Conservation (phyloP, 2,329 filamentous ascomycete genomes). For the Zasmidium cellare region DNA sequence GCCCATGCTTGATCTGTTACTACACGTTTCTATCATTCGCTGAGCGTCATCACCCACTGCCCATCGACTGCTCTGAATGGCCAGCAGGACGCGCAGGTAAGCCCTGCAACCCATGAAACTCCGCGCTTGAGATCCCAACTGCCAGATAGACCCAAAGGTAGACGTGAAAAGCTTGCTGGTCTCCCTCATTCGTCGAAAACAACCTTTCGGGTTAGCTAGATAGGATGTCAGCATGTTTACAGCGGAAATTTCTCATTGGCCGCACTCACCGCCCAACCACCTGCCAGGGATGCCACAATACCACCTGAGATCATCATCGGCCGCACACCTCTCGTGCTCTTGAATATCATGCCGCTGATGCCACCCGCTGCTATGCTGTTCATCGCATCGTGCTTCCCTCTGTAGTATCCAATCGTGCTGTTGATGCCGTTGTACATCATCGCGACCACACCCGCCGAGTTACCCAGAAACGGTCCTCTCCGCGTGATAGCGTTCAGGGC, state of each 20-base stretch:
- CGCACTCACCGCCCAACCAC: slow-evolving; percentile 80
- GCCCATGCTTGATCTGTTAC: background rate
- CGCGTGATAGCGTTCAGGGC: slow-evolving; percentile 93
- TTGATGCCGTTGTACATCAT: slow-evolving; percentile 96
- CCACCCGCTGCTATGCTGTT: slow-evolving; percentile 86
- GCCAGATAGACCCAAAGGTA: background rate
- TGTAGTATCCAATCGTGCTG: slow-evolving; percentile 73
- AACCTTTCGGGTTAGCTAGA: slow-evolving; percentile 25
- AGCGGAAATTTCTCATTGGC: background rate
- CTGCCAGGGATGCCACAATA: slow-evolving; percentile 82
- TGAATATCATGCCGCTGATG: slow-evolving; percentile 91
- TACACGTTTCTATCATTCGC: background rate
- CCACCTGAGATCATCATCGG: slow-evolving; percentile 94
- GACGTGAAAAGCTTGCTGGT: background rate
- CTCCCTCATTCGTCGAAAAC: slow-evolving; percentile 19
- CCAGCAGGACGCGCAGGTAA: background rate
- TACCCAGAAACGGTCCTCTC: slow-evolving; percentile 90
- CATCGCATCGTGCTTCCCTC: slow-evolving; percentile 83
- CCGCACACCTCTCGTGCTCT: slow-evolving; percentile 85
- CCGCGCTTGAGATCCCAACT: background rate
- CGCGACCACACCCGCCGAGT: slow-evolving; percentile 92
- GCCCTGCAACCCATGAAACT: background rate
- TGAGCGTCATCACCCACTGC: background rate
- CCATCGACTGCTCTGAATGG: background rate
- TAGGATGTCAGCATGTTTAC: slow-evolving; percentile 3